Base-by-base conservation (phyloP, 169 alveolate species). In the Perkinsus chesapeaki region DNA sequence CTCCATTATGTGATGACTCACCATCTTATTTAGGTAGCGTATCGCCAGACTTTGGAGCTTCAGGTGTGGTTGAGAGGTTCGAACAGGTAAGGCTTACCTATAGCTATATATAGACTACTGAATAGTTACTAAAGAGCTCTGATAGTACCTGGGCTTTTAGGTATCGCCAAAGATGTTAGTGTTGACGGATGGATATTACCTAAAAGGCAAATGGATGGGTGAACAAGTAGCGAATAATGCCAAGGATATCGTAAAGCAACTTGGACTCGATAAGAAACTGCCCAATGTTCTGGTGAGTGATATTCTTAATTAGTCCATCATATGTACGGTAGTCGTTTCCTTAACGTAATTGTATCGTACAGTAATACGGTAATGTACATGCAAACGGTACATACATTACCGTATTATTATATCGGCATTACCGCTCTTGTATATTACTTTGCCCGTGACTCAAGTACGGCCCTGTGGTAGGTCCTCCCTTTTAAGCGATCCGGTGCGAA, bases 31-130 rank as follows among this genome's bases (percentile, higher is more conserved):
- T 16, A 60, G 82, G 82, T 23, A 60, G 82, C 82, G 23, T 60
- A 23, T 91, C 93, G 90, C 93, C 93, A 19, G 93, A 91, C 93
- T 91, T 91, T 43, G 36, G 73, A 38, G 73, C 72, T 16, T 3
- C 73, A 3, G 90, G 48, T n/a, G 73, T 91, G 73, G 43, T 39
- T 3, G 72, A 47, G 27, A 27, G 93, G 36, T 43, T 91, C 39
- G 93, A 39, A 39, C 73, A 91, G 39, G 43, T 91, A 36, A 31
- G 43, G n/a, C 39, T 90, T 23, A n/a, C n/a, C n/a, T n/a, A n/a
- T n/a, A n/a, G n/a, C n/a, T n/a, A n/a, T n/a, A n/a, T n/a, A n/a
- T n/a, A n/a, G n/a, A n/a, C n/a, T n/a, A n/a, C n/a, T n/a, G 72
- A 9, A 19, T 47, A 19, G 27, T 19, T 47, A 10, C 27, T 10